phyloP scores from a whole-genome alignment of 2,329 filamentous ascomycete species.

The Dactylellina drechsleri region DNA sequence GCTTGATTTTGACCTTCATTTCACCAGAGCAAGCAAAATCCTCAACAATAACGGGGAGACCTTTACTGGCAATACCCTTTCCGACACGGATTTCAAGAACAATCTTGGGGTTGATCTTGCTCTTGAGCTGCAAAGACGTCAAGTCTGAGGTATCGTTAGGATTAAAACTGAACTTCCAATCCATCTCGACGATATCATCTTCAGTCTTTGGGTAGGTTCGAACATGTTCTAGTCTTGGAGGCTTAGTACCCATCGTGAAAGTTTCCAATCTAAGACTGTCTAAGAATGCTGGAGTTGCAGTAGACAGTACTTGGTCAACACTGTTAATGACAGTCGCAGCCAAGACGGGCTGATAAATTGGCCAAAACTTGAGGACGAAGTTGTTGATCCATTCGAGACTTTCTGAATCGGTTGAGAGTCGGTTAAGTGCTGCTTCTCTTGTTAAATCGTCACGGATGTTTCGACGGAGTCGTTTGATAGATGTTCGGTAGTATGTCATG shows the following conservation, averaged over 20 bases:
- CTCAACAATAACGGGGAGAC: slow-evolving; percentile 95
- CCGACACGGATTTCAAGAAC: slow-evolving; percentile 94
- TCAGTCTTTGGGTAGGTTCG: slow-evolving; percentile 97
- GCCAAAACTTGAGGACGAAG: slow-evolving; percentile 98
- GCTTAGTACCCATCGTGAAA: slow-evolving; percentile 93
- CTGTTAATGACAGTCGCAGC: slow-evolving; percentile 91
- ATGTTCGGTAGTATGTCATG: slow-evolving; percentile 95
- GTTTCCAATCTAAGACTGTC: slow-evolving; percentile 93
- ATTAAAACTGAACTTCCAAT: slow-evolving; percentile 99
- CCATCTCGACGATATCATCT: slow-evolving; percentile 96
- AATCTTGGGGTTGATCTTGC: slow-evolving; percentile 96
- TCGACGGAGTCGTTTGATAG: slow-evolving; percentile 87
- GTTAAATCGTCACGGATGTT: slow-evolving; percentile 96
- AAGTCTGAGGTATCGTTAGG: slow-evolving; percentile 93
- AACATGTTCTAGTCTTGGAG: slow-evolving; percentile 94
- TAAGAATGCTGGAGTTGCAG: slow-evolving; percentile 87
- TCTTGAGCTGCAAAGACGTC: slow-evolving; percentile 87
- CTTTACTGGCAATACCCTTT: slow-evolving; percentile 96
- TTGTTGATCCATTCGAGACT: slow-evolving; percentile 99
- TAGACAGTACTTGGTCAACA: slow-evolving; percentile 94
- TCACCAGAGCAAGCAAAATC: slow-evolving; percentile 95
- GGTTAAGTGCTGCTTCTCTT: slow-evolving; percentile 86
- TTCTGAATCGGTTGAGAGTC: slow-evolving; percentile 88
- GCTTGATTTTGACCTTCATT: slow-evolving; percentile 97
- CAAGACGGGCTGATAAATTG: slow-evolving; percentile 94